Evolutionary conservation across 1,284 basidiomycete species (phyloP).

Genomic region (Porodaedalea pini): DNA sequence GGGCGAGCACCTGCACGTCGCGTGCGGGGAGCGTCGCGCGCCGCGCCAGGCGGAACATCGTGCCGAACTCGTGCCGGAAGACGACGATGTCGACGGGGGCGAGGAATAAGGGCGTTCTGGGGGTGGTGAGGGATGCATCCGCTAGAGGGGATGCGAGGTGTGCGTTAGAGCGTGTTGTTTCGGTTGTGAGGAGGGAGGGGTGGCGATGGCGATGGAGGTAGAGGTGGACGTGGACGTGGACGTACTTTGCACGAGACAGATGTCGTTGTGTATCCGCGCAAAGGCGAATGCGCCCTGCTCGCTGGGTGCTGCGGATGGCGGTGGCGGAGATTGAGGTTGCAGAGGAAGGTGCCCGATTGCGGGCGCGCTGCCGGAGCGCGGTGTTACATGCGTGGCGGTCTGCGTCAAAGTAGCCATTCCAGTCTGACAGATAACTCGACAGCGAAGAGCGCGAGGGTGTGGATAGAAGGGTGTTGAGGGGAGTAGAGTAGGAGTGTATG

Average conservation of each 20-base stretch:
- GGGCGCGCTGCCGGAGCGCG: neutral
- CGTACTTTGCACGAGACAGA: constrained; percentile 39
- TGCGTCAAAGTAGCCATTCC: constrained; percentile 15
- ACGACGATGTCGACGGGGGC: constrained; percentile 33
- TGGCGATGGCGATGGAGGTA: too few relatives aligned
- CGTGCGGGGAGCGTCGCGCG: constrained; percentile 34
- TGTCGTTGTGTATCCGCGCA: constrained; percentile 32
- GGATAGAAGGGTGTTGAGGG: neutral
- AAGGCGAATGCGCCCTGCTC: constrained; percentile 30
- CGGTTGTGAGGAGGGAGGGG: too few relatives aligned
- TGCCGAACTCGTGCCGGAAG: constrained; percentile 41
- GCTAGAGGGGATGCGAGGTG: neutral
- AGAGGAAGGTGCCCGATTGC: neutral
- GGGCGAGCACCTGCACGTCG: constrained; percentile 27
- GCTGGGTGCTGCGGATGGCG: neutral
- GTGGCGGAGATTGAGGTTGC: neutral
- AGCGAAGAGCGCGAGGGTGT: neutral
- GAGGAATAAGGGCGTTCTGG: constrained; percentile 26
- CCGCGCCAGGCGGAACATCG: constrained; percentile 40
- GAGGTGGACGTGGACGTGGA: too few relatives aligned
- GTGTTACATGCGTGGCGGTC: neutral
- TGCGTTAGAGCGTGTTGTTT: neutral
- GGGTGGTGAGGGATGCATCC: constrained; percentile 10
- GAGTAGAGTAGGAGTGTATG: neutral
- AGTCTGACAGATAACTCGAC: neutral